A percentile compares a stretch with the other conserved stretches of the same genome.
Evolutionary conservation across 345 rosid species (phyloP).

Genomic region (Pistacia integerrima): DNA sequence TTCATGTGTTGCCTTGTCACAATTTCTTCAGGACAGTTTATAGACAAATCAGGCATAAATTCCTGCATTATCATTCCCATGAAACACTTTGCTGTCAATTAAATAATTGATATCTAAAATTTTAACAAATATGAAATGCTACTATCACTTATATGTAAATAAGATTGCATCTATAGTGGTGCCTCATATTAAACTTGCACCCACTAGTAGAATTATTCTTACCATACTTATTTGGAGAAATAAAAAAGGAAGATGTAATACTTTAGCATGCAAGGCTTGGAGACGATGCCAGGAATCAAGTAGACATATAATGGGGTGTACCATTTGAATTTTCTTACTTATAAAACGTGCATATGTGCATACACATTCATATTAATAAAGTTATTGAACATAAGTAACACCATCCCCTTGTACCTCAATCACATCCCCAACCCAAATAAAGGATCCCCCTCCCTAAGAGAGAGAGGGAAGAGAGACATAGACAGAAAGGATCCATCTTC

Average conservation of each 20-base stretch:
- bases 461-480: neutral
- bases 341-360: neutral
- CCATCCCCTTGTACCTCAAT: neutral
- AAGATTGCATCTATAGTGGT: neutral
- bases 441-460: neutral
- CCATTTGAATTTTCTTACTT: neutral
- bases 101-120: neutral
- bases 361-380: neutral
- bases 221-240: neutral
- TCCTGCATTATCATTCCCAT: slow-evolving; percentile 46
- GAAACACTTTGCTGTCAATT: slow-evolving; percentile 11
- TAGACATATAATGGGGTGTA: neutral
- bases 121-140: neutral
- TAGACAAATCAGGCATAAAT: slow-evolving; percentile 49
- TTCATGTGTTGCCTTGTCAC: slow-evolving; percentile 62
- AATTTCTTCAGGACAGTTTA: slow-evolving; percentile 48
- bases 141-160: neutral
- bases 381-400: neutral
- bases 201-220: neutral
- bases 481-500: neutral
- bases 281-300: neutral
- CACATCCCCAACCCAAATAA: neutral
- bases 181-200: neutral
- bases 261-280: neutral
- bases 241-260: neutral